Evolutionary conservation across 306 rosid species (phyloP), one percentile per base, ranked within the genome.

Genomic region (Astragalus membranaceus): DNA sequence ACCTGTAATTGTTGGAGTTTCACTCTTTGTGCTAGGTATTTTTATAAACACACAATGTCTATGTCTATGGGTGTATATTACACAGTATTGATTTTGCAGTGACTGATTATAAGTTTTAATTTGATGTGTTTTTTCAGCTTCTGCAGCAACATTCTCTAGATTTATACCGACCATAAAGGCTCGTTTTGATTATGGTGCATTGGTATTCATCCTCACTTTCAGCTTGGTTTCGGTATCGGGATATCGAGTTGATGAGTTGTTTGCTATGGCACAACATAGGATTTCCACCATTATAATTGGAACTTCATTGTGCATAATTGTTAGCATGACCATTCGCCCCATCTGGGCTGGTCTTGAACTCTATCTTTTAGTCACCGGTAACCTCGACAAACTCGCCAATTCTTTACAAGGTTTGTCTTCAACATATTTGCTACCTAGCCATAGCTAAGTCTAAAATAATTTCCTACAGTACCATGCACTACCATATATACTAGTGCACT

Each of bases 291-390:
- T 94, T 55, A 56, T 86, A 51, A 79, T 91, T 52, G 99, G 97
- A 3, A 80, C 92, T 7, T 16, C 80, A 2, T 64, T 94, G 51
- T 91, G 97, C 80, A 67, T 86, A 5, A 42, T 83, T 1, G 77
- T 87, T 1, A 91, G 85, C 82, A 32, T 81, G 10, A 56, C 74
- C 23, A 51, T 94, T 75, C 70, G 83, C 14, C 99, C 99, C 64
- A 50, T 90, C n/a, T 94, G 97, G 99, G 97, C 99, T 35, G 97
- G 99, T 70, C 64, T 64, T 41, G 92, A 94, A 67, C 99, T 91
- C 64, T 47, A 67, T 59, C 36, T 20, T 73, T 79, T 87, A n/a
- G 78, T 76, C 66, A 77, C 79, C 3, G 48, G 74, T 1, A 91
- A 94, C 70, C 80, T 94, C 74, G 92, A 94, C 82, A 94, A 91